Evolutionary conservation across 2,329 filamentous ascomycete species (phyloP).

Genomic region (Cladosporium sp.): DNA sequence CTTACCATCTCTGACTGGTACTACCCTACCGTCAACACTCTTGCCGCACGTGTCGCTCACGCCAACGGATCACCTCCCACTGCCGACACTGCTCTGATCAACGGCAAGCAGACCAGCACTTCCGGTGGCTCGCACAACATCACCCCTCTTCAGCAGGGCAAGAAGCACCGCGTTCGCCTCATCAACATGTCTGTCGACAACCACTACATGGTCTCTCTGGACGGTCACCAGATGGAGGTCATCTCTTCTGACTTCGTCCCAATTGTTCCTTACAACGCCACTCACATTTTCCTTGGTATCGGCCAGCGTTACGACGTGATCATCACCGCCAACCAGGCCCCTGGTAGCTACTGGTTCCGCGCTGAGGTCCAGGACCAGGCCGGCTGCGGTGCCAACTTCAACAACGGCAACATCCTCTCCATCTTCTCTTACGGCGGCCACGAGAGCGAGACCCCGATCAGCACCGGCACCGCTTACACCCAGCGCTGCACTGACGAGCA

Average conservation of each 20-base stretch:
- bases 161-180: slow-evolving; percentile 41
- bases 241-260: slow-evolving; percentile 26
- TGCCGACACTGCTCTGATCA: slow-evolving; percentile 50
- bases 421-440: slow-evolving; percentile 39
- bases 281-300: slow-evolving; percentile 33
- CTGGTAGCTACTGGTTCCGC: slow-evolving; percentile 35
- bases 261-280: slow-evolving; percentile 31
- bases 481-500: slow-evolving; percentile 41
- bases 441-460: slow-evolving; percentile 25
- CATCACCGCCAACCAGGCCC: slow-evolving; percentile 33
- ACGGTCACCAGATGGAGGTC: slow-evolving; percentile 33
- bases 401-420: slow-evolving; percentile 29
- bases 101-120: slow-evolving; percentile 38
- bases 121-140: slow-evolving; percentile 25
- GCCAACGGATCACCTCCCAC: slow-evolving; percentile 30
- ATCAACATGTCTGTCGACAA: slow-evolving; percentile 45
- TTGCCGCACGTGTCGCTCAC: slow-evolving; percentile 29
- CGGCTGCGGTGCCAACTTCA: slow-evolving; percentile 32
- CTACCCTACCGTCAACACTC: slow-evolving; percentile 26
- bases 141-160: slow-evolving; percentile 34
- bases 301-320: slow-evolving; percentile 42
- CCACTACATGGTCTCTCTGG: slow-evolving; percentile 39
- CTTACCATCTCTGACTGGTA: slow-evolving; percentile 60
- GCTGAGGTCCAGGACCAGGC: slow-evolving; percentile 39
- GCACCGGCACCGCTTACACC: slow-evolving; percentile 30